A percentile compares a stretch with the other conserved stretches of the same genome.
These are phyloP conservation scores for Ogataea paradorogensis DNA, from an alignment of 805 yeast species.

Conservation along the genomic window DNA sequence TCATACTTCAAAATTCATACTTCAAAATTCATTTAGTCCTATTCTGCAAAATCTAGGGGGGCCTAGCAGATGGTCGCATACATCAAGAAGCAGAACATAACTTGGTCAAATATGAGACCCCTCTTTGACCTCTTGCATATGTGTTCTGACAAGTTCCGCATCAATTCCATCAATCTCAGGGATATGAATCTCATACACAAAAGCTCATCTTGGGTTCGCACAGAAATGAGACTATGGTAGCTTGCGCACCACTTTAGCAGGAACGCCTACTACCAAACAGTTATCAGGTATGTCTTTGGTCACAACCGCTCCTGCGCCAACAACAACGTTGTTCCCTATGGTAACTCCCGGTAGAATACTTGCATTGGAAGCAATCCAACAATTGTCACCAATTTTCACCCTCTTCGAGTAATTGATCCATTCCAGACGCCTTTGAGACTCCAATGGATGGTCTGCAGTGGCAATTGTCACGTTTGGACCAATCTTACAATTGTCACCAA, in stretches of 20 bases:
- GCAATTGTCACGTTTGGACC: conserved; percentile 63
- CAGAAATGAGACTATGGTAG: too few relatives aligned
- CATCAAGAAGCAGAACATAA: too few relatives aligned
- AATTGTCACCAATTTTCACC: conserved; percentile 57
- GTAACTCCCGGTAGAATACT: conserved; percentile 62
- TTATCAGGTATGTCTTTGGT: conserved; percentile 52
- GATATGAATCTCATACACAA: too few relatives aligned
- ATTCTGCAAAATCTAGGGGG: too few relatives aligned
- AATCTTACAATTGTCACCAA: conserved; percentile 57
- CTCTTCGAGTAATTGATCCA: conserved; percentile 56
- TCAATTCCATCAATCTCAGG: too few relatives aligned
- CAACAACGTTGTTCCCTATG: conserved; percentile 56
- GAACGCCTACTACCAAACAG: conserved; percentile 59
- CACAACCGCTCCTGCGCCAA: conserved; percentile 71
- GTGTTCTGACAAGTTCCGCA: too few relatives aligned
- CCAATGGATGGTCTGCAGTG: conserved; percentile 65
- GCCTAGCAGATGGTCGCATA: too few relatives aligned
- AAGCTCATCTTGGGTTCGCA: too few relatives aligned
- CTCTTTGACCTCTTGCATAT: too few relatives aligned
- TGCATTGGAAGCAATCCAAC: conserved; percentile 63
- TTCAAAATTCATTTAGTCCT: too few relatives aligned
- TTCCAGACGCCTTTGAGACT: conserved; percentile 40
- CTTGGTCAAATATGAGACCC: too few relatives aligned
- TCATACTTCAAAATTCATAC: too few relatives aligned
- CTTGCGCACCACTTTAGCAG: conserved; percentile 27